phyloP scores from a whole-genome alignment of 352 stramenopile species.

The Stephanocyclus meneghinianus region DNA sequence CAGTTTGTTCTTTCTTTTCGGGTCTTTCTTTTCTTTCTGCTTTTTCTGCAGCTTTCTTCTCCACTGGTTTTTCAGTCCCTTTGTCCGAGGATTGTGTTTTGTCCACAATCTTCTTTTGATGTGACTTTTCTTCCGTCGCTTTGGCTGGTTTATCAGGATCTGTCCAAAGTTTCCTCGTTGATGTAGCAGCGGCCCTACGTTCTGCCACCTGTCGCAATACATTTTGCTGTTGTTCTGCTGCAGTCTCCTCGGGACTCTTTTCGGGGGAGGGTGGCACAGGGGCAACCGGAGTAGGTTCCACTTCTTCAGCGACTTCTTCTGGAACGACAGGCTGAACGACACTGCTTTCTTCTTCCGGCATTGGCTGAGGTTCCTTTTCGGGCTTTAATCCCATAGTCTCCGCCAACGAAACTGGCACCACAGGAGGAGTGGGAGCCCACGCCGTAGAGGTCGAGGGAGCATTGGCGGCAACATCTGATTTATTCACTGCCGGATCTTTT shows the following conservation, averaged over 20 bases:
- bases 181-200: constrained; percentile 20
- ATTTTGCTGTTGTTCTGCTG: constrained; percentile 38
- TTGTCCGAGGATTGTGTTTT: not conserved
- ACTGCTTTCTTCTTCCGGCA: constrained; percentile 1
- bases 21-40: not conserved
- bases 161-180: constrained; percentile 9
- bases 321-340: not conserved
- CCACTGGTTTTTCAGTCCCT: not conserved
- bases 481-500: constrained; percentile 7
- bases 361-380: not conserved
- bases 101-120: constrained; percentile 1
- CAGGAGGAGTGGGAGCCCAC: constrained; percentile 26
- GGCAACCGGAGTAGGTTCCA: not conserved
- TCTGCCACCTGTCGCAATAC: constrained; percentile 37
- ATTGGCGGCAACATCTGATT: not conserved
- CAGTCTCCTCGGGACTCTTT: constrained; percentile 24
- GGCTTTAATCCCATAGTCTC: not conserved
- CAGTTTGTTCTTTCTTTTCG: constrained; percentile 1
- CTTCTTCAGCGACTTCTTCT: not conserved
- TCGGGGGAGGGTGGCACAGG: constrained; percentile 6
- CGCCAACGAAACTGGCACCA: constrained; percentile 9
- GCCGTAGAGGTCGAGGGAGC: not conserved
- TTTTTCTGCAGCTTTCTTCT: not conserved
- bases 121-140: not conserved
- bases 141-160: constrained; percentile 5